These are phyloP conservation scores for Phyllosticta citribraziliensis DNA, from an alignment of 2,329 filamentous ascomycete species.

Conservation along the genomic window DNA sequence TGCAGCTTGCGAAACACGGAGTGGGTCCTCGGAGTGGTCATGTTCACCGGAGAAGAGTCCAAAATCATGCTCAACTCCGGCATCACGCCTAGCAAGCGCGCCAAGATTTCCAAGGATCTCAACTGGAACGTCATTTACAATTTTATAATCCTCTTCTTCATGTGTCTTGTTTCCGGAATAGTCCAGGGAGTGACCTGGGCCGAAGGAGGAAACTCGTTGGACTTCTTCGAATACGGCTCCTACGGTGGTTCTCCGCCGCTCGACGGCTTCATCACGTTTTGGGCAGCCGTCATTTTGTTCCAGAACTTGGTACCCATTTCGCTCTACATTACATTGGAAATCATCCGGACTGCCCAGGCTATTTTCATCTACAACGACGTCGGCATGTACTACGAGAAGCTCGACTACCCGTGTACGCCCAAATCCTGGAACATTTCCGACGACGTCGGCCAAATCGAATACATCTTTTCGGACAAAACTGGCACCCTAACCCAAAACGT, in stretches of 20 bases:
- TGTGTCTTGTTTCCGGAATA: constrained; percentile 80
- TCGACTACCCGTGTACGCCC: constrained; percentile 90
- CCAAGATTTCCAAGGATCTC: constrained; percentile 81
- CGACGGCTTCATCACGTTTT: constrained; percentile 93
- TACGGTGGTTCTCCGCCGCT: constrained; percentile 63
- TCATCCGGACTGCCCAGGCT: constrained; percentile 84
- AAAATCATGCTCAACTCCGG: constrained; percentile 99
- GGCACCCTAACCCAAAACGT: constrained; percentile 85
- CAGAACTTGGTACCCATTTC: constrained; percentile 99
- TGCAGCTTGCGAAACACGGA: constrained; percentile 93
- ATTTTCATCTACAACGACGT: constrained; percentile 96
- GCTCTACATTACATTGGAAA: constrained; percentile 93
- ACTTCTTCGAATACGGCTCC: constrained; percentile 78
- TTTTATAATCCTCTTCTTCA: constrained; percentile 76
- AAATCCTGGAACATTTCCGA: constrained; percentile 99
- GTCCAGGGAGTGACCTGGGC: constrained; percentile 78
- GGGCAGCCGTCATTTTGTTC: constrained; percentile 87
- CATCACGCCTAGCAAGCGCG: constrained; percentile 86
- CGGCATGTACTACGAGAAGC: constrained; percentile 91
- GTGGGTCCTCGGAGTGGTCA: constrained; percentile 84
- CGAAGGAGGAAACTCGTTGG: constrained; percentile 60
- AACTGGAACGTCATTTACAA: constrained; percentile 98
- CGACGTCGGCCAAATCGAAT: constrained; percentile 95
- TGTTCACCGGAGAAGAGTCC: constrained; percentile 91
- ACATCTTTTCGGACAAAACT: constrained; percentile 96